Percentiles rank a stretch among this genome's conserved stretches.
phyloP scores from a whole-genome alignment of 768 basidiomycete genomes.

The Pisolithus orientalis region DNA sequence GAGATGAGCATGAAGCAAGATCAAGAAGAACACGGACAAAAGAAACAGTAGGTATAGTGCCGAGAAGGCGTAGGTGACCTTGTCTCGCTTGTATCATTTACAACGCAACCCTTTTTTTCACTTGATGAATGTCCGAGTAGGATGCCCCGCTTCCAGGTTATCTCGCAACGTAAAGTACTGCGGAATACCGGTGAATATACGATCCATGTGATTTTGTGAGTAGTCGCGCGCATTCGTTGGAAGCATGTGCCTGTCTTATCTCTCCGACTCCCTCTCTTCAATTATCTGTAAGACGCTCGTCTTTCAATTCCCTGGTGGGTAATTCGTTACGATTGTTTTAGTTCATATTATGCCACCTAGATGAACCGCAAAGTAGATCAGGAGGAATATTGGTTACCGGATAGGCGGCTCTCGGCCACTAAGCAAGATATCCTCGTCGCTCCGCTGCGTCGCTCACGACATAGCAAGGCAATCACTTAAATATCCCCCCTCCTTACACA shows the following conservation, averaged over 20 bases:
- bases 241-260: not conserved
- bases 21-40: conserved; percentile 40
- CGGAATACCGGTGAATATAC: too few species aligned
- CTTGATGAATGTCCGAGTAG: not conserved
- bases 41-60: conserved; percentile 20
- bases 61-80: not conserved
- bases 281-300: not conserved
- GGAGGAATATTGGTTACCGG: not conserved
- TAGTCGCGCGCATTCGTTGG: not conserved
- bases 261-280: not conserved
- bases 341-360: not conserved
- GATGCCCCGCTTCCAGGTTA: too few species aligned
- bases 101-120: not conserved
- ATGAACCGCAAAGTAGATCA: not conserved
- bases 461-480: not conserved
- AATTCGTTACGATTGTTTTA: not conserved
- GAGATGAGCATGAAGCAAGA: conserved; percentile 85
- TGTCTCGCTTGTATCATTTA: not conserved
- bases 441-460: not conserved
- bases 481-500: not conserved
- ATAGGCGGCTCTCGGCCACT: not conserved
- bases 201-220: not conserved
- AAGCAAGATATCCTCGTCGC: too few species aligned
- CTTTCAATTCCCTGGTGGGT: not conserved
- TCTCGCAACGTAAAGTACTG: too few species aligned